These are phyloP conservation scores for Candida pseudofarinosa DNA, from an alignment of 805 yeast species.

Conservation along the genomic window DNA sequence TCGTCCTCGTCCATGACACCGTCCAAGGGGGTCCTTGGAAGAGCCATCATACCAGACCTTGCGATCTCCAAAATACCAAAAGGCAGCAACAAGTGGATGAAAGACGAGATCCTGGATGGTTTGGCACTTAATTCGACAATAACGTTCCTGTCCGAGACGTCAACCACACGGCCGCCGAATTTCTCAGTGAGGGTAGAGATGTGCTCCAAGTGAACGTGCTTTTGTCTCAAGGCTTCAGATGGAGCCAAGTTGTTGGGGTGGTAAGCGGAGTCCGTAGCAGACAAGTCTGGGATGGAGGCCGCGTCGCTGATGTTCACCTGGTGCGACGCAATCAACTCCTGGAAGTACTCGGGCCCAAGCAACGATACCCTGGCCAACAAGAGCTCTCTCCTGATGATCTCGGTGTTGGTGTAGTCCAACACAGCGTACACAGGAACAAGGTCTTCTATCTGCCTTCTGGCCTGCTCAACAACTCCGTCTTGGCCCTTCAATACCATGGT, in stretches of 20 bases:
- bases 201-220: constrained; percentile 83
- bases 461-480: constrained; percentile 96
- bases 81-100: constrained; percentile 86
- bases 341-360: constrained; percentile 97
- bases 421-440: constrained; percentile 98
- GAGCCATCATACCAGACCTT: constrained; percentile 97
- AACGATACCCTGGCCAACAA: constrained; percentile 87
- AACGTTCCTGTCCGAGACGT: constrained; percentile 89
- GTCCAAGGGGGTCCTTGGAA: constrained; percentile 90
- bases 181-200: constrained; percentile 74
- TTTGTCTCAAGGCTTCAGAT: constrained; percentile 90
- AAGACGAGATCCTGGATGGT: constrained; percentile 83
- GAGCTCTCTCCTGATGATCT: constrained; percentile 87
- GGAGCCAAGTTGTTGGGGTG: constrained; percentile 91
- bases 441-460: constrained; percentile 96
- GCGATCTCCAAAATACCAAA: constrained; percentile 96
- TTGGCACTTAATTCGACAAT: constrained; percentile 92
- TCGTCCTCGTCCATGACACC: constrained; percentile 44
- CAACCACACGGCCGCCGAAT: constrained; percentile 92
- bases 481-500: constrained; percentile 92
- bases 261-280: constrained; percentile 46
- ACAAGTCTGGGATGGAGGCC: constrained; percentile 39
- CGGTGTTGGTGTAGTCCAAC: constrained; percentile 85
- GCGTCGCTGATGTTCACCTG: constrained; percentile 42
- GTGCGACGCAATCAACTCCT: constrained; percentile 88